Base-by-base conservation (phyloP, 2,329 filamentous ascomycete genomes). In the Trichoderma harzianum region DNA sequence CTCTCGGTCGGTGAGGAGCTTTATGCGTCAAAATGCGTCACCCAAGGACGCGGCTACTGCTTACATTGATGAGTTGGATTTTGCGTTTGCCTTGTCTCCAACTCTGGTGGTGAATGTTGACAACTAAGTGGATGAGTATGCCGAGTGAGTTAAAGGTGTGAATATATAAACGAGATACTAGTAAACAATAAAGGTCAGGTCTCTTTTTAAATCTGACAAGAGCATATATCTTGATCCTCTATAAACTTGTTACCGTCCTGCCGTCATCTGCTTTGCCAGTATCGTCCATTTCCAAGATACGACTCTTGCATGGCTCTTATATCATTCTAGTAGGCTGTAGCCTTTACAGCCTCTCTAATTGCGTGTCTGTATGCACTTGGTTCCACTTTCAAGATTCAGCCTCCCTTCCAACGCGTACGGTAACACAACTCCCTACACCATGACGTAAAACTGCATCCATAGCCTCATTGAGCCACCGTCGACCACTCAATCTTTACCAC, bases 291-390 rank as follows among this genome's bases (percentile, higher is more conserved):
- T 47, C 18, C 4, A 3, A n/a, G 3, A 10, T 5, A 21, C 3
- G 39, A n/a, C 7, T 8, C 36, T 8, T 18, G 7, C 7, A 43
- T 43, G 36, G 7, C 16, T 43, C 16, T 18, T 18, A 43, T 18
- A 18, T 18, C 7, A 18, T 43, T 8, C 16, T 10, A 10, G 18
- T 43, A n/a, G 18, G 1, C 7, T n/a, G 0, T 6, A 47, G 0
- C 43, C n/a, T 51, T 21, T 51, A 43, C 39, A 43, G 7, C 18
- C 39, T 2, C 36, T 43, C 16, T 43, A 0, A 43, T 21, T 51
- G 43, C 0, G 10, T 21, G n/a, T 21, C n/a, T n/a, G 10, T 21
- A 12, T 51, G 11, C 3, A 11, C 10, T 1, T 0, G 7, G 0
- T 14, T 12, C 11, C n/a, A 24, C 47, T 53, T 53, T 24, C 47